Base-by-base conservation (phyloP, 345 rosid species). In the Jatropha curcas region DNA sequence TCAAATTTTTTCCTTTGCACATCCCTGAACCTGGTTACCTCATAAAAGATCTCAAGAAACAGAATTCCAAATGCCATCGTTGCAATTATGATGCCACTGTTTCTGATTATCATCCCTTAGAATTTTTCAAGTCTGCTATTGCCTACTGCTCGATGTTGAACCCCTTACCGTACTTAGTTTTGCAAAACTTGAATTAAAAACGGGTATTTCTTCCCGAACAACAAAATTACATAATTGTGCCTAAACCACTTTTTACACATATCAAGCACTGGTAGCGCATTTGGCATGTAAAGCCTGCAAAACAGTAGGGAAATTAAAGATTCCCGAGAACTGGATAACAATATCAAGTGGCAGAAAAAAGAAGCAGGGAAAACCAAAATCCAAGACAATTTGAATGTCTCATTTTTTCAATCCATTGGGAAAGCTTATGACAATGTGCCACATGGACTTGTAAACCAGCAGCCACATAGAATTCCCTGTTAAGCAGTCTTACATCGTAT, bases 221-320 rank as follows among this genome's bases (percentile, higher is more conserved):
- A 60, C 60, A 53, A 28, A n/a, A 52, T 84, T 83, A 94, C 98
- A 94, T 90, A 81, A 89, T 63, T 86, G 85, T 60, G 94, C 88
- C 60, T n/a, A n/a, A 94, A 80, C 98, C 98, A 94, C 66, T 89
- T 95, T 81, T 90, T 92, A 79, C 98, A 94, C 98, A 94, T 85
- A 78, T 88, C 97, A 33, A 94, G 98, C 83, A 92, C 98, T 0
- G 95, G 93, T 39, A 84, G 90, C 2, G 98, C 95, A 84, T 92
- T 92, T 41, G 98, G 98, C 97, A 81, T 92, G 97, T 48, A 90
- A 75, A 64, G 98, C 98, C 92, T 89, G 91, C 79, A 83, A 63
- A 33, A 53, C 17, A 20, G 25, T 22, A 22, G 69, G 20, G 7
- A 63, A 30, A 66, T 20, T 16, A 34, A 24, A 48, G n/a, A n/a